A percentile compares a stretch with the other conserved stretches of the same genome.
Evolutionary conservation across 257 asterid genomes (phyloP).

Genomic region (Petunia axillaris): DNA sequence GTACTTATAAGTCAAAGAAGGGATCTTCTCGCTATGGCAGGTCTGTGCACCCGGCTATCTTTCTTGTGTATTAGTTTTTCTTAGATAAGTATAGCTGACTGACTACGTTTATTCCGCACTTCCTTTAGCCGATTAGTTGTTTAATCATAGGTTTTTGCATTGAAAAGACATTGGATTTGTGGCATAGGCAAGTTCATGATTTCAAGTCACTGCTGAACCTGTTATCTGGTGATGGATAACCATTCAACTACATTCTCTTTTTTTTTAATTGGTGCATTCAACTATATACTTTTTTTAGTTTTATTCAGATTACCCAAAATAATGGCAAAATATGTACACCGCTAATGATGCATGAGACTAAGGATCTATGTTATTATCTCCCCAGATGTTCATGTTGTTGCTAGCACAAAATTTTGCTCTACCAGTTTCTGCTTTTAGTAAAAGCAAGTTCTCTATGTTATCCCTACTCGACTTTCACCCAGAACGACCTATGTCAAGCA

Average conservation of each 20-base stretch:
- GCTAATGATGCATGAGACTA: background rate
- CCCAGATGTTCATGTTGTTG: slow-evolving; percentile 11
- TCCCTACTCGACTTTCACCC: background rate
- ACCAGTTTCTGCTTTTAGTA: background rate
- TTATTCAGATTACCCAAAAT: background rate
- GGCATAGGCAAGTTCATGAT: slow-evolving; percentile 3
- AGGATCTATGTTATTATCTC: background rate
- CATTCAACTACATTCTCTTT: slow-evolving; percentile 10
- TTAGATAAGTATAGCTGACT: background rate
- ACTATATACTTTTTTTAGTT: too few species aligned
- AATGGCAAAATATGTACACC: background rate
- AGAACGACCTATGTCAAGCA: slow-evolving; percentile 3
- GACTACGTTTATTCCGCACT: background rate
- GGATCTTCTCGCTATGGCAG: slow-evolving; percentile 68
- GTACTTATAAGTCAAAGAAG: slow-evolving; percentile 49
- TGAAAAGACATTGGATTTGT: slow-evolving; percentile 16
- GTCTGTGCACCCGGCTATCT: slow-evolving; percentile 40
- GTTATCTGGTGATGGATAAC: slow-evolving; percentile 11
- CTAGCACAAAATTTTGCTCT: slow-evolving; percentile 3
- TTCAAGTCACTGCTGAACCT: slow-evolving; percentile 14
- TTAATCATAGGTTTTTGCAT: slow-evolving; percentile 4
- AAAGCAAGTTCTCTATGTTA: slow-evolving; percentile 10
- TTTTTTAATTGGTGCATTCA: too few species aligned
- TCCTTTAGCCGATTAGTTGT: background rate
- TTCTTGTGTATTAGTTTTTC: background rate